These are phyloP conservation scores for Russula abietina DNA, from an alignment of 768 basidiomycete genomes.

Conservation along the genomic window DNA sequence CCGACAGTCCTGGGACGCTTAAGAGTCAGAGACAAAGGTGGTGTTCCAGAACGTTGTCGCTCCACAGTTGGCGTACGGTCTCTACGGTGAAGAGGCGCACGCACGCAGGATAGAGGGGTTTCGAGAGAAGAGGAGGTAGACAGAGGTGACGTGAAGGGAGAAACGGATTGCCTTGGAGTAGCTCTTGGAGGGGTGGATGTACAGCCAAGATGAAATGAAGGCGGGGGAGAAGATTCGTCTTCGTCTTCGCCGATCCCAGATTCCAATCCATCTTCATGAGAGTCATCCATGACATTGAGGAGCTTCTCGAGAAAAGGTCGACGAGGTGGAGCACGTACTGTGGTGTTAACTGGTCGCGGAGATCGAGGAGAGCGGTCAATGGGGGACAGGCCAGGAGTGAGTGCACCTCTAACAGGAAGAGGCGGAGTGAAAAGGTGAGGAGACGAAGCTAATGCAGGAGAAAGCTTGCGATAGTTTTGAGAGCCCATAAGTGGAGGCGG, in stretches of 20 bases:
- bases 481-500: slow-evolving; percentile 18
- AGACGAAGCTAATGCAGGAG: slow-evolving; percentile 20
- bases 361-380: slow-evolving; percentile 20
- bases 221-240: slow-evolving; percentile 9
- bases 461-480: slow-evolving; percentile 2
- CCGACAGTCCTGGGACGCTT: slow-evolving; percentile 7
- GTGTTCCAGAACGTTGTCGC: background rate
- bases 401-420: background rate
- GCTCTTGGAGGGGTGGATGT: slow-evolving; percentile 20
- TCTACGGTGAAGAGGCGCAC: background rate
- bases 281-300: slow-evolving; percentile 14
- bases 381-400: slow-evolving; percentile 20
- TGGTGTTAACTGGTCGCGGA: background rate
- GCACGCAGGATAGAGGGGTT: slow-evolving; percentile 13
- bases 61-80: background rate
- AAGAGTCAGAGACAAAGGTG: background rate
- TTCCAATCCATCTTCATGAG: slow-evolving; percentile 13
- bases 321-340: slow-evolving; percentile 3
- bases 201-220: slow-evolving; percentile 18
- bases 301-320: slow-evolving; percentile 14
- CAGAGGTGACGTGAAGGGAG: slow-evolving; percentile 21
- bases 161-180: slow-evolving; percentile 14
- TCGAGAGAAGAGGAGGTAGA: slow-evolving; percentile 20
- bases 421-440: slow-evolving; percentile 24
- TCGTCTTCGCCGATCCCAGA: slow-evolving; percentile 11